Conservation (phyloP, 2,329 filamentous ascomycete genomes). For the Botryosphaeria dothidea region DNA sequence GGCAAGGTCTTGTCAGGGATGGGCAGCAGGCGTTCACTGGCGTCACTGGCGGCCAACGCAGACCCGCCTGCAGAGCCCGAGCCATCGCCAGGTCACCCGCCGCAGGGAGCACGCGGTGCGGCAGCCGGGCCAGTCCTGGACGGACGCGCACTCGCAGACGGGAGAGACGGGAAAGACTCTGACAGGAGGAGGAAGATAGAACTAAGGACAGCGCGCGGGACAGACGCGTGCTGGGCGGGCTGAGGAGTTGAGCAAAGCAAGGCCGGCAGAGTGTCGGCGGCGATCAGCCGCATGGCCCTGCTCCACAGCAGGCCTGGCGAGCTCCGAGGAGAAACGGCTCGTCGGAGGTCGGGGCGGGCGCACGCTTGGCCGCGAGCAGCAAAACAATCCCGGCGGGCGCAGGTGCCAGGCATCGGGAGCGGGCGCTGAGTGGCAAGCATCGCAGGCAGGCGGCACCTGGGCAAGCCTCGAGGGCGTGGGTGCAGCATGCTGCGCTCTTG, state of each 20-base stretch:
- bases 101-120: background rate
- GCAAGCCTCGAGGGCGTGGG: background rate
- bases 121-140: background rate
- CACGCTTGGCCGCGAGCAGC: slow-evolving; percentile 7
- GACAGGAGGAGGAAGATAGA: background rate
- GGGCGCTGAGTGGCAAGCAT: slow-evolving; percentile 10
- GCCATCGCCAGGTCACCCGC: slow-evolving; percentile 9
- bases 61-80: slow-evolving; percentile 4
- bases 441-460: slow-evolving; percentile 8
- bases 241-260: background rate
- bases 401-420: background rate
- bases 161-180: background rate
- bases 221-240: background rate
- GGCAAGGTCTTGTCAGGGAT: slow-evolving; percentile 1
- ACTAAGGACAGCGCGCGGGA: background rate
- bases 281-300: slow-evolving; percentile 2
- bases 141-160: background rate
- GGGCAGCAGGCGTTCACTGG: slow-evolving; percentile 8
- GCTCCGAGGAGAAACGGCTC: slow-evolving; percentile 19
- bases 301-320: slow-evolving; percentile 8
- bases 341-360: background rate
- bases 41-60: slow-evolving; percentile 16
- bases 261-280: background rate
- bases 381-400: slow-evolving; percentile 3
- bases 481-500: background rate